Percentiles rank a stretch among this genome's conserved stretches.
phyloP scores from a whole-genome alignment of 768 basidiomycete genomes.

The Pleurotus eryngii region DNA sequence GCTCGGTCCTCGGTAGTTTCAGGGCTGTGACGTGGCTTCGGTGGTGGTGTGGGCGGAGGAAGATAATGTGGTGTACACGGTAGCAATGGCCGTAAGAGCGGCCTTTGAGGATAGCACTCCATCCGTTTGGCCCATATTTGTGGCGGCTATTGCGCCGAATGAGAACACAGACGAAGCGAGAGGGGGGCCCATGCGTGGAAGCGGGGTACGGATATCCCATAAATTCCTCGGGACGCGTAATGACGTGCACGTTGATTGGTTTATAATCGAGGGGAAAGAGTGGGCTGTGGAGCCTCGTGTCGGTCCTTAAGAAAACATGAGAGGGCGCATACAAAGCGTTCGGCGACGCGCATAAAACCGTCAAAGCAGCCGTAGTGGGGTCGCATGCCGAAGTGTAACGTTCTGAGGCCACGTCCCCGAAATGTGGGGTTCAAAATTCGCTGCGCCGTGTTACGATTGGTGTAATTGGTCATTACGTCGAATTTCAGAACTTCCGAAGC shows the following conservation, averaged over 20 bases:
- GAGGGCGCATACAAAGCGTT: background rate
- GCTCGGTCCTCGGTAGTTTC: background rate
- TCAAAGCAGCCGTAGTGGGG: background rate
- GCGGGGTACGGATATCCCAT: constrained; percentile 4
- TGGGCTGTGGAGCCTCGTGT: background rate
- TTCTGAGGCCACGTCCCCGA: background rate
- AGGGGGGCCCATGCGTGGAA: constrained; percentile 36
- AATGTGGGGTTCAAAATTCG: no score
- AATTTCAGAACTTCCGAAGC: background rate
- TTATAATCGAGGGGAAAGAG: background rate
- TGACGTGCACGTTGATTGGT: background rate
- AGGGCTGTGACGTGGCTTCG: background rate
- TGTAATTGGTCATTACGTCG: no score
- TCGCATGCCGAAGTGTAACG: constrained; percentile 2
- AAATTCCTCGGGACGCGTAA: no score
- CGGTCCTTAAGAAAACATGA: constrained; percentile 2
- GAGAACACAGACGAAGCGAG: constrained; percentile 69
- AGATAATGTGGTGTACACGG: constrained; percentile 7
- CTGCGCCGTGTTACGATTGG: no score
- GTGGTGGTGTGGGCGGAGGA: background rate
- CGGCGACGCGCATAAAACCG: background rate
- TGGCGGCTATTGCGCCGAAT: constrained; percentile 49
- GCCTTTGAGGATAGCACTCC: constrained; percentile 26
- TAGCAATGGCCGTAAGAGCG: constrained; percentile 12
- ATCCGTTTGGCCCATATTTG: constrained; percentile 38